Evolutionary conservation across 345 rosid species (phyloP).

Genomic region (Xanthoceras sorbifolium): DNA sequence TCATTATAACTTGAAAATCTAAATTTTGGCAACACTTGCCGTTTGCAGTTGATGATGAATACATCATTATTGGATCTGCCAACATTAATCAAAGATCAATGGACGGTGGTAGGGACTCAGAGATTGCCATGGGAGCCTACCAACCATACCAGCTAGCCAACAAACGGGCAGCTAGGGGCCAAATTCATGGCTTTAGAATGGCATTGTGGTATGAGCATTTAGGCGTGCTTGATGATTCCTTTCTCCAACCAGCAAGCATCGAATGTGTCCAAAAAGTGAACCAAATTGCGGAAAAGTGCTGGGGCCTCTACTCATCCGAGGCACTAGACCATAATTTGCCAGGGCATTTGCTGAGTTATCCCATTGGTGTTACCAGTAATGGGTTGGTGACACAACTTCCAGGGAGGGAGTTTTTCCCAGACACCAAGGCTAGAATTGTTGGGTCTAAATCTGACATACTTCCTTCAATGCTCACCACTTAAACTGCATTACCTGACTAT

Average conservation of each 20-base stretch:
- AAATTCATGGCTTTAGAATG: conserved; percentile 50
- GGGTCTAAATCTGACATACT: conserved; percentile 45
- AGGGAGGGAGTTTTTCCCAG: conserved; percentile 42
- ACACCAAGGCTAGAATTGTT: conserved; percentile 41
- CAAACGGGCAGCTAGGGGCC: conserved; percentile 42
- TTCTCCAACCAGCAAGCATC: conserved; percentile 41
- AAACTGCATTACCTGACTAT: neutral
- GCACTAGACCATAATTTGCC: conserved; percentile 40
- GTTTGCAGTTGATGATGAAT: conserved; percentile 49
- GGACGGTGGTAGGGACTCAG: conserved; percentile 58
- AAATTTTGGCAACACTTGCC: neutral
- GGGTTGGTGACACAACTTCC: conserved; percentile 38
- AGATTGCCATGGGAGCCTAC: conserved; percentile 57
- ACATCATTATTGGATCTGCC: conserved; percentile 52
- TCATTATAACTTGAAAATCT: neutral
- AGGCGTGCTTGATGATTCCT: conserved; percentile 29
- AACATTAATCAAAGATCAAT: conserved; percentile 59
- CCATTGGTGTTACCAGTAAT: conserved; percentile 28
- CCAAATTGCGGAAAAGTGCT: conserved; percentile 33
- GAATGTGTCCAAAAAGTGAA: conserved; percentile 44
- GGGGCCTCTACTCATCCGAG: conserved; percentile 38
- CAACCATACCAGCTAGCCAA: conserved; percentile 40
- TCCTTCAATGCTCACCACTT: conserved; percentile 49
- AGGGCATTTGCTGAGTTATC: conserved; percentile 51
- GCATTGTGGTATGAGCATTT: conserved; percentile 56